Evolutionary conservation across 2,329 filamentous ascomycete species (phyloP).

Genomic region (Colletotrichum euphorbiae): DNA sequence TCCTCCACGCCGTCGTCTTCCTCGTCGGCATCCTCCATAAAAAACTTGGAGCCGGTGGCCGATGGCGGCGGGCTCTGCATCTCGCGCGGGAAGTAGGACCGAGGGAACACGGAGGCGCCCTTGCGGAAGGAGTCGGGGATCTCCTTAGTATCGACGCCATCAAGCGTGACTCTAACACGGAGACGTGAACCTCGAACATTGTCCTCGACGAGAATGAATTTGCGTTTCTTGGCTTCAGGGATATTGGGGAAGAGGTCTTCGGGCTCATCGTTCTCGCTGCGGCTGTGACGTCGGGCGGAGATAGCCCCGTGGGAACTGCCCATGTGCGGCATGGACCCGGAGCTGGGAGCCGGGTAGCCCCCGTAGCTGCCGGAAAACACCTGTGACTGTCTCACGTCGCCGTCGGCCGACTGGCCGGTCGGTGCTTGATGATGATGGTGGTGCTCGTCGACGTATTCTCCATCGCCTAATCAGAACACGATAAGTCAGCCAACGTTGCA

Average conservation of each 20-base stretch:
- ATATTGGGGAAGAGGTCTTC: slow-evolving; percentile 87
- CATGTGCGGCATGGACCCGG: slow-evolving; percentile 74
- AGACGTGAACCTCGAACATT: slow-evolving; percentile 83
- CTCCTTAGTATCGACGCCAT: slow-evolving; percentile 92
- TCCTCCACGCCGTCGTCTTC: slow-evolving; percentile 68
- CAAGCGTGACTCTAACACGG: slow-evolving; percentile 91
- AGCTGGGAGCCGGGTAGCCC: slow-evolving; percentile 64
- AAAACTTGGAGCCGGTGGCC: slow-evolving; percentile 79
- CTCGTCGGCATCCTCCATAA: slow-evolving; percentile 72
- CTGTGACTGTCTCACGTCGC: slow-evolving; percentile 79
- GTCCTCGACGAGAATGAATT: slow-evolving; percentile 97
- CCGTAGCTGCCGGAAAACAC: slow-evolving; percentile 75
- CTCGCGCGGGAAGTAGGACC: slow-evolving; percentile 91
- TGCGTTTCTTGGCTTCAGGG: slow-evolving; percentile 90
- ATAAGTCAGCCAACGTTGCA: slow-evolving; percentile 43
- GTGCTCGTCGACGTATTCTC: slow-evolving; percentile 72
- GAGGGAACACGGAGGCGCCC: slow-evolving; percentile 88
- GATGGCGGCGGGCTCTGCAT: slow-evolving; percentile 89
- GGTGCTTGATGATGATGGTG: slow-evolving; percentile 75
- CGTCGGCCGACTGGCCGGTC: slow-evolving; percentile 62
- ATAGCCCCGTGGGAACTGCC: slow-evolving; percentile 49
- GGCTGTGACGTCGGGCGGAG: slow-evolving; percentile 51
- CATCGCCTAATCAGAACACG: slow-evolving; percentile 61
- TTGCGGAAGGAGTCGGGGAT: slow-evolving; percentile 96
- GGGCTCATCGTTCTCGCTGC: slow-evolving; percentile 67